Conservation (phyloP, 345 rosid genomes). For the Camelina neglecta region DNA sequence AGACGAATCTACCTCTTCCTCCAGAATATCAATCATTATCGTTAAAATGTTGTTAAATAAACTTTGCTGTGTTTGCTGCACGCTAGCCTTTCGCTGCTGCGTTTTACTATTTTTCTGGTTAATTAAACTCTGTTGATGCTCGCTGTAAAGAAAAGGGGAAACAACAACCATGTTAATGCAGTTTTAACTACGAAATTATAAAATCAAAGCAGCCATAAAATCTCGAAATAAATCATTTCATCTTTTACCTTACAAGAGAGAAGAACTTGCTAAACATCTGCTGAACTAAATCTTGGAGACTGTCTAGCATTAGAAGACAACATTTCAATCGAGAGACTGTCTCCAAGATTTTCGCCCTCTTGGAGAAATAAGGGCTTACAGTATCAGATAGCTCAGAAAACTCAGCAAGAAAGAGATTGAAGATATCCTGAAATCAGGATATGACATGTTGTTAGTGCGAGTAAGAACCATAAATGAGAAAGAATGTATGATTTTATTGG, state of each 20-base stretch:
- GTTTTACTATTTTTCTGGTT: conserved; percentile 30
- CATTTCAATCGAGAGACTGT: conserved; percentile 73
- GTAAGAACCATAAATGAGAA: neutral
- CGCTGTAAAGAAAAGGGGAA: conserved; percentile 51
- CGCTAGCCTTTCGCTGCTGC: conserved; percentile 41
- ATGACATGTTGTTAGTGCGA: conserved; percentile 18
- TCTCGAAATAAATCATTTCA: neutral
- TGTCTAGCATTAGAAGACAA: conserved; percentile 77
- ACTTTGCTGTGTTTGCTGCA: conserved; percentile 49
- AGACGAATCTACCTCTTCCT: conserved; percentile 68
- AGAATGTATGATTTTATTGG: neutral
- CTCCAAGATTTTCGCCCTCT: conserved; percentile 84
- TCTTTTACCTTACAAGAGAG: conserved; percentile 70
- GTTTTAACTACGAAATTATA: conserved; percentile 14
- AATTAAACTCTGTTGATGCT: conserved; percentile 54
- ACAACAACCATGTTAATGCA: conserved; percentile 21
- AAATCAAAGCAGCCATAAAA: neutral
- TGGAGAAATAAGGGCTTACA: conserved; percentile 68
- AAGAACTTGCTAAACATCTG: conserved; percentile 80
- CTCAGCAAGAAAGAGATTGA: conserved; percentile 60
- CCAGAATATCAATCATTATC: conserved; percentile 65
- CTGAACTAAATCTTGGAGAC: conserved; percentile 63
- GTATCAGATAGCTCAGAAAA: conserved; percentile 78
- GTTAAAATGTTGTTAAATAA: conserved; percentile 65
- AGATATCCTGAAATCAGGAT: conserved; percentile 62